These are phyloP conservation scores for Aspergillus kassunensis DNA, from an alignment of 495 filamentous ascomycete species.

Conservation along the genomic window DNA sequence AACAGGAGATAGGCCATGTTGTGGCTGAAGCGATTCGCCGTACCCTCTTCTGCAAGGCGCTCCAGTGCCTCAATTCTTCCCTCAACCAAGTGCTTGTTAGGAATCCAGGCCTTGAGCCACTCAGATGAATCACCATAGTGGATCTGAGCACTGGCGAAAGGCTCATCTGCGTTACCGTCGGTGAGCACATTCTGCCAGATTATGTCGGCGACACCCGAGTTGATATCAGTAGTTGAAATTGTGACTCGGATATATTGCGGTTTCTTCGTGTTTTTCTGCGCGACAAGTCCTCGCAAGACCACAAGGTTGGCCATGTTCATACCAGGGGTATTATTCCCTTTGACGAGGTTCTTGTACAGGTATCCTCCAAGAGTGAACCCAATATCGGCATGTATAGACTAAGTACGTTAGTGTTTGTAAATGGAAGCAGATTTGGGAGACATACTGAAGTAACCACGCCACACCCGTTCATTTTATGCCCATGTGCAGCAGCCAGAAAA, in stretches of 20 bases:
- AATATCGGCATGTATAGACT: conserved; percentile 13
- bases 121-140: conserved; percentile 14
- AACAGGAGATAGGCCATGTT: conserved; percentile 23
- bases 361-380: conserved; percentile 3
- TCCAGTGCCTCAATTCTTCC: conserved; percentile 50
- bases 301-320: conserved; percentile 28
- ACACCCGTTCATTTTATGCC: conserved; percentile 34
- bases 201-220: conserved; percentile 17
- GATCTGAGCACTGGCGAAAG: conserved; percentile 23
- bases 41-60: conserved; percentile 12
- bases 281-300: conserved; percentile 22
- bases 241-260: conserved; percentile 34
- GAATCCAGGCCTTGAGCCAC: conserved; percentile 23
- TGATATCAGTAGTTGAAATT: conserved; percentile 21
- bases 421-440: neutral
- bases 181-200: conserved; percentile 28
- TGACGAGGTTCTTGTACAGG: conserved; percentile 18
- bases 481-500: conserved; percentile 24
- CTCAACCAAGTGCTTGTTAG: conserved; percentile 51
- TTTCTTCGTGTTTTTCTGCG: conserved; percentile 17
- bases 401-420: neutral
- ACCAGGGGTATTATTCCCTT: conserved; percentile 8
- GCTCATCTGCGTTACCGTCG: conserved; percentile 15
- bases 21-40: conserved; percentile 20
- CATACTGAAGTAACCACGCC: conserved; percentile 34